These are phyloP conservation scores for Candida pseudoviswanathii DNA, from an alignment of 1,139 yeast species.

Conservation along the genomic window DNA sequence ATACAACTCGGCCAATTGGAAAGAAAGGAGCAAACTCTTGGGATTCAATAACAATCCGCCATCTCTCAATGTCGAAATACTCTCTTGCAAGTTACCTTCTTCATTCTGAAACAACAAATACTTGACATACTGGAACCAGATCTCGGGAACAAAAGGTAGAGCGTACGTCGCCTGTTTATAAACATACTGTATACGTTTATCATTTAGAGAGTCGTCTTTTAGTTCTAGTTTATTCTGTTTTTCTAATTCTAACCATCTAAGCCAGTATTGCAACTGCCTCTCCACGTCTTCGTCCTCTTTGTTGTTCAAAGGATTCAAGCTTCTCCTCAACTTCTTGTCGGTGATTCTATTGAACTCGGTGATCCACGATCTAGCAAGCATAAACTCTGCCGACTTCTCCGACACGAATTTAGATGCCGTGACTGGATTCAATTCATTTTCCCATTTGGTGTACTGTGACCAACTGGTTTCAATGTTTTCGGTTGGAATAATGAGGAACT, in stretches of 20 bases:
- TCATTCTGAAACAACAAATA: constrained; percentile 35
- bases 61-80: constrained; percentile 49
- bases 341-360: constrained; percentile 67
- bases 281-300: constrained; percentile 19
- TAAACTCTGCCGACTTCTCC: constrained; percentile 82
- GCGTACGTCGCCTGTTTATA: constrained; percentile 71
- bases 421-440: constrained; percentile 68
- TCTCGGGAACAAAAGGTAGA: constrained; percentile 74
- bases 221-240: constrained; percentile 66
- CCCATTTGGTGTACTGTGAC: constrained; percentile 83
- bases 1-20: constrained; percentile 67
- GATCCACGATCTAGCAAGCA: constrained; percentile 82
- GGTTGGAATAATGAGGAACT: constrained; percentile 71
- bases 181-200: constrained; percentile 69
- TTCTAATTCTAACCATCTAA: constrained; percentile 81
- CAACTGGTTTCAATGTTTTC: constrained; percentile 76
- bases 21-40: constrained; percentile 64
- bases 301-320: constrained; percentile 33
- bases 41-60: constrained; percentile 68
- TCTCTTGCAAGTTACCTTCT: constrained; percentile 35
- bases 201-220: constrained; percentile 47
- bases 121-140: constrained; percentile 72
- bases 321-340: constrained; percentile 40
- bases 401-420: constrained; percentile 86
- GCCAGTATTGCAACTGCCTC: constrained; percentile 60